Conservation (phyloP, 2,329 filamentous ascomycete genomes). For the Magnaporthiopsis poae region DNA sequence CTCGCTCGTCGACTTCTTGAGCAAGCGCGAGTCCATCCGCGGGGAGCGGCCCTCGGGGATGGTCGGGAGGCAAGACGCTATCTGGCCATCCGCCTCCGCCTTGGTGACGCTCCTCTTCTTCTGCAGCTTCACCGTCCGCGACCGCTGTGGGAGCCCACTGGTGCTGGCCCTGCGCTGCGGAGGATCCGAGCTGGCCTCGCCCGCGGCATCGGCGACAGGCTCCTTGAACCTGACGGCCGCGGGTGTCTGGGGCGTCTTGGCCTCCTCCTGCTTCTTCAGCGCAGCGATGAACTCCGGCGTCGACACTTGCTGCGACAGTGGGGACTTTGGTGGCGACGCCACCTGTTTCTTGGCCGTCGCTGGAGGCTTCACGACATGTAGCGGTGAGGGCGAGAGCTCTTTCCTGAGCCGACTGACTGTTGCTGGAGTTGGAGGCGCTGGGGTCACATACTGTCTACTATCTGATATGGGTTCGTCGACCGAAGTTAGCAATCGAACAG, state of each 20-base stretch:
- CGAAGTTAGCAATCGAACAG: constrained; percentile 52
- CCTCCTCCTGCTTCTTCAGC: constrained; percentile 30
- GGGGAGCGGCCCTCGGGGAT: constrained; percentile 43
- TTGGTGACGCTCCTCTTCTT: constrained; percentile 25
- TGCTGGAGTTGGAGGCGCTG: constrained; percentile 15
- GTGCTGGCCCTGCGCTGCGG: background rate
- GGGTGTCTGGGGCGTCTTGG: constrained; percentile 5
- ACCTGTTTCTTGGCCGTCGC: constrained; percentile 18
- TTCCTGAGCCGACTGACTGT: background rate
- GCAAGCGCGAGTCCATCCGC: constrained; percentile 25
- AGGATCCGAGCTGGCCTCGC: background rate
- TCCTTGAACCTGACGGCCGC: constrained; percentile 13
- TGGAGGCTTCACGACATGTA: constrained; percentile 13
- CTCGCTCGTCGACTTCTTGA: constrained; percentile 24
- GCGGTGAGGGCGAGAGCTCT: constrained; percentile 13
- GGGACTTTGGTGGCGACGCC: constrained; percentile 16
- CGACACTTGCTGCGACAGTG: constrained; percentile 20
- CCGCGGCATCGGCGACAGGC: constrained; percentile 5
- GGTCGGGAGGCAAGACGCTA: constrained; percentile 33
- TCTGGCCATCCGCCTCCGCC: constrained; percentile 22
- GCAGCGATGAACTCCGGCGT: constrained; percentile 26
- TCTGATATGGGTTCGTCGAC: constrained; percentile 44
- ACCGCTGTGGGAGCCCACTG: background rate
- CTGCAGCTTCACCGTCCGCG: constrained; percentile 42
- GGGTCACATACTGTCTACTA: constrained; percentile 42